These are phyloP conservation scores for Cynanchum wilfordii DNA, from an alignment of 257 asterid genomes.

Conservation along the genomic window DNA sequence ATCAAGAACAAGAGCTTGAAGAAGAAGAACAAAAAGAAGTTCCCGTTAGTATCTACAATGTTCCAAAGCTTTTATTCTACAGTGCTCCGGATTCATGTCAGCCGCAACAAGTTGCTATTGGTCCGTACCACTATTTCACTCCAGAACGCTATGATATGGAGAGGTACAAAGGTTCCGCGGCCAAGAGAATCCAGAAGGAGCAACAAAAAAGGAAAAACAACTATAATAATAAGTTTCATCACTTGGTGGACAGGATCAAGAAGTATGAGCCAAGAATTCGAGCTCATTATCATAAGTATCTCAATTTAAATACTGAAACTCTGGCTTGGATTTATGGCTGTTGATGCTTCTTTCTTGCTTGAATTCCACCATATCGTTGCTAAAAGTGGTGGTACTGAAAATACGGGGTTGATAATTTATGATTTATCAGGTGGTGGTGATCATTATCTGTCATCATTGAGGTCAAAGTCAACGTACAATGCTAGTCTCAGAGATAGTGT, in stretches of 20 bases:
- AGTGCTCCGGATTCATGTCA: constrained; percentile 33
- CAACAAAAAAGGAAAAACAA: constrained; percentile 2
- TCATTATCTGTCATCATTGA: no score
- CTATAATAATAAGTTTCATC: constrained; percentile 23
- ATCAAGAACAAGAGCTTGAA: constrained; percentile 31
- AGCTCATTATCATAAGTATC: constrained; percentile 42
- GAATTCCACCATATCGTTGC: constrained; percentile 38
- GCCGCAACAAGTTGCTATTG: constrained; percentile 54
- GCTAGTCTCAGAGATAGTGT: constrained; percentile 41
- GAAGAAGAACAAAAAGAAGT: constrained; percentile 42
- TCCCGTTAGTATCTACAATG: constrained; percentile 47
- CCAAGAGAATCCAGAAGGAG: constrained; percentile 34
- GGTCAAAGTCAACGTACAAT: constrained; percentile 31
- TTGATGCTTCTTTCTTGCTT: constrained; percentile 49
- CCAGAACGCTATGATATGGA: constrained; percentile 51
- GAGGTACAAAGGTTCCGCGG: constrained; percentile 52
- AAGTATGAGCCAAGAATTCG: constrained; percentile 36
- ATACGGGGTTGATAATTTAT: no score
- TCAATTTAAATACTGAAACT: constrained; percentile 35
- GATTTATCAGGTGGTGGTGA: no score
- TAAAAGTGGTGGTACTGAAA: no score
- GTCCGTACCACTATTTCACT: constrained; percentile 52
- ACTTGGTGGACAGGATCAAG: constrained; percentile 27
- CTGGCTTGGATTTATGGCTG: constrained; percentile 63
- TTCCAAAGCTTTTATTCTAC: constrained; percentile 37